Evolutionary conservation across 768 basidiomycete species (phyloP), one percentile per base, ranked within the genome.

Genomic region (Candolleomyces aberdarensis): DNA sequence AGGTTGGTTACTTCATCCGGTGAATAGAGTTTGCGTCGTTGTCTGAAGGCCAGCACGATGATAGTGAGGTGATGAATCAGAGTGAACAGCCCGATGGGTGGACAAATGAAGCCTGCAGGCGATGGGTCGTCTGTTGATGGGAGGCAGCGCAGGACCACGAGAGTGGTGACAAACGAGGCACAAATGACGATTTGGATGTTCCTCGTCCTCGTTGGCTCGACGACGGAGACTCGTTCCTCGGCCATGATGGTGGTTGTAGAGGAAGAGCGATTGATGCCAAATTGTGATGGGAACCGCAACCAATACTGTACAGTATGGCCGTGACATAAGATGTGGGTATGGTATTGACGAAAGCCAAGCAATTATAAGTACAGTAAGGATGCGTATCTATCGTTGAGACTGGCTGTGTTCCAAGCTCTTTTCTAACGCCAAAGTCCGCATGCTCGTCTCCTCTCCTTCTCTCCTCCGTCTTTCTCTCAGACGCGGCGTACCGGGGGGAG

Each of bases 371-470:
- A 36, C 36, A 36, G 36, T 7, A 36, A n/a, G n/a, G n/a, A n/a
- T n/a, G n/a, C 3, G 26, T 26, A 26, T 36, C 26, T 51, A 51
- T 51, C 49, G 49, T 22, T 47, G 46, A 47, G 46, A 17, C 20
- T 47, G 46, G 46, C 49, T 51, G 55, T 70, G 64, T 3, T 61
- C 65, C 39, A 68, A 59, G 29, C 64, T 70, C 17, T 68, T 59
- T 43, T 69, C 66, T 49, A 70, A 47, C 13, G 67, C 67, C 49
- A 70, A 46, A 15, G 67, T 65, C 57, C 64, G 60, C 54, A 68
- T 69, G 46, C 66, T 64, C 60, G 67, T 65, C 46, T 59, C 63
- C 14, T 54, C 63, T 39, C 60, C 64, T 17, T 62, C 59, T 26
- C 63, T 60, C 26, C 59, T 51, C 47, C 52, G 56, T 49, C 39